Conservation (phyloP, 306 rosid genomes). For the Fragaria nilgerrensis region DNA sequence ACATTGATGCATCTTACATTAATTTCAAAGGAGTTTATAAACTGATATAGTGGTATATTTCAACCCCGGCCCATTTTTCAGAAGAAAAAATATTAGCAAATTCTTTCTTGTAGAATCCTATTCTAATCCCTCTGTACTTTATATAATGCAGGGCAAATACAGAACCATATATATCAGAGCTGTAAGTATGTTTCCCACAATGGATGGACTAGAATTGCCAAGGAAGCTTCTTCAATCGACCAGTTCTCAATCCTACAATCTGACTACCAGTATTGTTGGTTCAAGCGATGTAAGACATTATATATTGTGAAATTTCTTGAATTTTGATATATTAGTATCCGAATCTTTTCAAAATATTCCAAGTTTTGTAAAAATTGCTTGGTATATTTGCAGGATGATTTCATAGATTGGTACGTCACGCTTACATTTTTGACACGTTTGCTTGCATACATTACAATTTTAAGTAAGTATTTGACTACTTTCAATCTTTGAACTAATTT, state of each 20-base stretch:
- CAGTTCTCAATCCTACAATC: constrained; percentile 11
- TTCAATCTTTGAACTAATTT: background rate
- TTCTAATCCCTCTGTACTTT: background rate
- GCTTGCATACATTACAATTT: constrained; percentile 12
- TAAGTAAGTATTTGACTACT: constrained; percentile 12
- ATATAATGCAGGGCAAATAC: constrained; percentile 5
- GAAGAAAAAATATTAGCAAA: background rate
- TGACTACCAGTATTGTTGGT: background rate
- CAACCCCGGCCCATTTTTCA: background rate
- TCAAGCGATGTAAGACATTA: constrained; percentile 5
- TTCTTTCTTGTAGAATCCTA: background rate
- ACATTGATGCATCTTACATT: background rate
- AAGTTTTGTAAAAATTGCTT: background rate
- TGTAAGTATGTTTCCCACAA: constrained; percentile 12
- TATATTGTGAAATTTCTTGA: background rate
- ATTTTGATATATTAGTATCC: background rate
- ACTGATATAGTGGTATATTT: background rate
- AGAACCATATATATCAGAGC: background rate
- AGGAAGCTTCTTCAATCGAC: constrained; percentile 10
- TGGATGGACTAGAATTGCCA: constrained; percentile 1
- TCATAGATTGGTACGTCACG: constrained; percentile 15
- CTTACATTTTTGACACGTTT: constrained; percentile 20
- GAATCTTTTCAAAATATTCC: background rate
- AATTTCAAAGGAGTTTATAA: background rate
- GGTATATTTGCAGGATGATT: constrained; percentile 17